Evolutionary conservation across 352 stramenopile species (phyloP).

Genomic region (Thraustotheca clavata): DNA sequence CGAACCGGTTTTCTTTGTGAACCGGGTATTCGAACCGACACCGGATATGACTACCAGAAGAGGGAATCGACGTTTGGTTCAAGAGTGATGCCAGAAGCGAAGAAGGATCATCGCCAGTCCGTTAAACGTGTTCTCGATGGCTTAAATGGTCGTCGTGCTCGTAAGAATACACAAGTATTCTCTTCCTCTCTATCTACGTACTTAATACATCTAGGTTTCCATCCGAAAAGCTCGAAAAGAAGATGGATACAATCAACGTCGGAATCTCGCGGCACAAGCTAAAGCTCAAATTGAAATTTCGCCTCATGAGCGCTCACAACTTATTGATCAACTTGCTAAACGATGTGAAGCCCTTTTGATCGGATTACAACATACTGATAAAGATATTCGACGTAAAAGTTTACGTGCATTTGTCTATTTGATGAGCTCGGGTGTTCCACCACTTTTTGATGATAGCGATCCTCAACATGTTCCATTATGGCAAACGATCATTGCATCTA

Average conservation of each 20-base stretch:
- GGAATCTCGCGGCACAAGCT: conserved; percentile 57
- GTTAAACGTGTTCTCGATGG: conserved; percentile 6
- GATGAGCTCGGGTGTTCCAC: conserved; percentile 73
- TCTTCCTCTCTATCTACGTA: not conserved
- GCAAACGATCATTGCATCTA: conserved; percentile 66
- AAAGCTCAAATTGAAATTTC: conserved; percentile 26
- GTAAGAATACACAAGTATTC: conserved; percentile 14
- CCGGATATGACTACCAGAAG: no score
- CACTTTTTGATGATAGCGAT: conserved; percentile 74
- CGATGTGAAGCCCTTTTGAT: conserved; percentile 63
- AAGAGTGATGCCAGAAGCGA: conserved; percentile 14
- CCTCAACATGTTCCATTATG: conserved; percentile 76
- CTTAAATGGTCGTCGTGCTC: conserved; percentile 9
- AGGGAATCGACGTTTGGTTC: conserved; percentile 11
- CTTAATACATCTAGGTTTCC: conserved; percentile 27
- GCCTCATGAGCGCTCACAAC: conserved; percentile 43
- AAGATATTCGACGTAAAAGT: conserved; percentile 63
- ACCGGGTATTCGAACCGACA: no score
- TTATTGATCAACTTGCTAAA: conserved; percentile 71
- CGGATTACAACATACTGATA: conserved; percentile 74
- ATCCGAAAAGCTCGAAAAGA: conserved; percentile 87
- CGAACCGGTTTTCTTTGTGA: no score
- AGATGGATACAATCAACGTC: conserved; percentile 76
- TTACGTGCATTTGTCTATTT: conserved; percentile 84
- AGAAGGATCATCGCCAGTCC: conserved; percentile 16